phyloP scores from a whole-genome alignment of 2,329 filamentous ascomycete genomes.

The Alternaria arborescens region DNA sequence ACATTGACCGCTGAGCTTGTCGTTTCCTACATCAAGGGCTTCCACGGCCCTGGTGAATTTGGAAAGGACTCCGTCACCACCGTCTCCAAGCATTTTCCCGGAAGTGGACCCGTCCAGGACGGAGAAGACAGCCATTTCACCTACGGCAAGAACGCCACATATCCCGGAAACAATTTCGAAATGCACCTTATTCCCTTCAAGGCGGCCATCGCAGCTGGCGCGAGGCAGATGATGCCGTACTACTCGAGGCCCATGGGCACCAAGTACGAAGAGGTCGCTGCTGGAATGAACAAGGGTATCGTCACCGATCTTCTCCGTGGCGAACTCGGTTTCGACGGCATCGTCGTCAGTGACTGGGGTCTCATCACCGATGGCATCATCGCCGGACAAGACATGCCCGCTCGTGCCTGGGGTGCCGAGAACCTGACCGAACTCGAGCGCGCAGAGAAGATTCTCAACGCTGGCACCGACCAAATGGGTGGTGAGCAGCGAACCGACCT shows the following conservation, averaged over 20 bases:
- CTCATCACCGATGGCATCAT: slow-evolving; percentile 59
- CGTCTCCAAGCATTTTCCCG: slow-evolving; percentile 64
- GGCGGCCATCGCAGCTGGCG: slow-evolving; percentile 60
- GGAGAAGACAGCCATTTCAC: slow-evolving; percentile 64
- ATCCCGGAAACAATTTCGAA: slow-evolving; percentile 61
- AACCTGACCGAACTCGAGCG: slow-evolving; percentile 55
- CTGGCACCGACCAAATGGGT: slow-evolving; percentile 63
- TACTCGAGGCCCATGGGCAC: slow-evolving; percentile 60
- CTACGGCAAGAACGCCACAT: slow-evolving; percentile 61
- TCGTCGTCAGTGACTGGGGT: slow-evolving; percentile 64
- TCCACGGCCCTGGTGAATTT: slow-evolving; percentile 56
- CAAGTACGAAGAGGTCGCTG: slow-evolving; percentile 58
- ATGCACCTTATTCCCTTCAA: slow-evolving; percentile 62
- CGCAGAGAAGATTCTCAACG: slow-evolving; percentile 56
- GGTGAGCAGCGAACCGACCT: slow-evolving; percentile 61
- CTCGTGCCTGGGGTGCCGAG: slow-evolving; percentile 62
- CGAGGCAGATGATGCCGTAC: slow-evolving; percentile 63
- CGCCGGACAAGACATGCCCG: slow-evolving; percentile 56
- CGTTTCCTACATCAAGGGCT: slow-evolving; percentile 58
- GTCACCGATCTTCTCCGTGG: slow-evolving; percentile 60
- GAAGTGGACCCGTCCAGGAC: slow-evolving; percentile 58
- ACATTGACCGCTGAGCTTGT: slow-evolving; percentile 50
- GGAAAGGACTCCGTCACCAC: slow-evolving; percentile 57
- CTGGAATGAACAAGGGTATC: slow-evolving; percentile 62
- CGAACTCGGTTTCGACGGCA: slow-evolving; percentile 61